These are phyloP conservation scores for Paracamarosporium sp. DNA, from an alignment of 2,329 filamentous ascomycete species.

Conservation along the genomic window DNA sequence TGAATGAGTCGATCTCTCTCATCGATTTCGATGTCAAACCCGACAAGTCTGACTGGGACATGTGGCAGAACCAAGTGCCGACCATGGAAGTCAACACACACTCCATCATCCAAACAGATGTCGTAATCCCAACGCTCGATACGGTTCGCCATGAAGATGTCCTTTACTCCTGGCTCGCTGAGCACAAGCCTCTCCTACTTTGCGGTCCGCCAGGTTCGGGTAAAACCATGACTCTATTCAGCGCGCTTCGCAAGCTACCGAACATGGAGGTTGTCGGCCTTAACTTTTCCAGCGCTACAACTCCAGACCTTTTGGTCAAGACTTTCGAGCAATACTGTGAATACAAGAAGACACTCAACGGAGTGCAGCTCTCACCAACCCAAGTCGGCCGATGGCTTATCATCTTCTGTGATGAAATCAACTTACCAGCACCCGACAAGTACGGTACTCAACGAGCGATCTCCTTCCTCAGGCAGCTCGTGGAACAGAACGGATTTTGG, in stretches of 20 bases:
- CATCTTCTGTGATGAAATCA: conserved; percentile 99
- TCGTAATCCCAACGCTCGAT: conserved; percentile 96
- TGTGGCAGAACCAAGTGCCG: conserved; percentile 95
- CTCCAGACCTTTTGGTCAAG: conserved; percentile 96
- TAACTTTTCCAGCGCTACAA: conserved; percentile 99
- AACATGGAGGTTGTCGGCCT: conserved; percentile 99
- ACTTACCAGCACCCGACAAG: conserved; percentile 94
- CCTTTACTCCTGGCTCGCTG: conserved; percentile 98
- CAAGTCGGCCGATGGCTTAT: conserved; percentile 98
- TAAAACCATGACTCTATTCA: conserved; percentile 99
- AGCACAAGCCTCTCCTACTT: conserved; percentile 95
- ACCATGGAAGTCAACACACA: conserved; percentile 97
- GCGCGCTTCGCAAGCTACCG: conserved; percentile 91
- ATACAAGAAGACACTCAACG: conserved; percentile 98
- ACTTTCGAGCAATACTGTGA: conserved; percentile 99
- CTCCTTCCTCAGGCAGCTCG: conserved; percentile 93
- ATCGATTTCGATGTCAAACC: conserved; percentile 95
- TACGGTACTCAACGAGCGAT: conserved; percentile 98
- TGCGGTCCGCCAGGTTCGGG: conserved; percentile 97
- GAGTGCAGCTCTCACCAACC: conserved; percentile 91
- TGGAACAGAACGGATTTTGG: conserved; percentile 99
- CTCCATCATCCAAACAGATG: conserved; percentile 95
- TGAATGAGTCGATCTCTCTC: conserved; percentile 80
- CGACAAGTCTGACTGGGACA: conserved; percentile 85
- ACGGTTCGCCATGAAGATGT: conserved; percentile 98